These are phyloP conservation scores for Cytospora leucostoma DNA, from an alignment of 2,329 filamentous ascomycete species.

Conservation along the genomic window DNA sequence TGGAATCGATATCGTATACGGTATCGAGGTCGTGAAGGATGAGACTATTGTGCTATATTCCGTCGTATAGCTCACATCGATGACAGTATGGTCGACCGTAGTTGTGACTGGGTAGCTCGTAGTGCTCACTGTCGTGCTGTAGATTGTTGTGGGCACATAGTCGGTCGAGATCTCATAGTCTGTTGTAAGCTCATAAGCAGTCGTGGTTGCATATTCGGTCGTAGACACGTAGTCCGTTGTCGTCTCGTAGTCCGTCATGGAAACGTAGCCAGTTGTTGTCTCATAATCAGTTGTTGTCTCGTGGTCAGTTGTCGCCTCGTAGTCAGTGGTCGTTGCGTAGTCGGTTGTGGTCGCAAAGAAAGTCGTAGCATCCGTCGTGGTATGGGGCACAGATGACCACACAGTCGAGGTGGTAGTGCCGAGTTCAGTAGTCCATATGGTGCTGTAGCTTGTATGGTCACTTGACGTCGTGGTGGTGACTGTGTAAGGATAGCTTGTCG, in stretches of 20 bases:
- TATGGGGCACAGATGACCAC: slow-evolving; percentile 4
- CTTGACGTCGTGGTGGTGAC: background rate
- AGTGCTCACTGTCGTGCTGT: background rate
- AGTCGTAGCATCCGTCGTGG: slow-evolving; percentile 16
- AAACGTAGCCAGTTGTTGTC: slow-evolving; percentile 7
- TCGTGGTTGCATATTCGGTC: background rate
- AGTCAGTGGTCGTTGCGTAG: background rate
- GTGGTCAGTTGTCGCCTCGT: background rate
- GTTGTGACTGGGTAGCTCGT: slow-evolving; percentile 27
- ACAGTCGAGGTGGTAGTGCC: slow-evolving; percentile 2
- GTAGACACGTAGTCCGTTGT: background rate
- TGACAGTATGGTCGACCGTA: slow-evolving; percentile 27
- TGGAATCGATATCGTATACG: background rate
- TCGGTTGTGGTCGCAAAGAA: slow-evolving; percentile 12
- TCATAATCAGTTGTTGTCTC: slow-evolving; percentile 6
- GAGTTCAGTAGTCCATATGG: slow-evolving; percentile 6
- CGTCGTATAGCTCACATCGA: slow-evolving; percentile 11
- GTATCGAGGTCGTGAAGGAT: background rate
- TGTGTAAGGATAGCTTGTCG: slow-evolving; percentile 6
- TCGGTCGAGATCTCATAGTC: slow-evolving; percentile 15
- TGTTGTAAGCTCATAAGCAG: background rate
- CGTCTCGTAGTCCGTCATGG: slow-evolving; percentile 19
- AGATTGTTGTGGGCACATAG: slow-evolving; percentile 27
- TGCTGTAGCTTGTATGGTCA: slow-evolving; percentile 1
- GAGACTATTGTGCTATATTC: background rate